phyloP scores from a whole-genome alignment of 2,329 filamentous ascomycete genomes.

The Truncatella angustata region DNA sequence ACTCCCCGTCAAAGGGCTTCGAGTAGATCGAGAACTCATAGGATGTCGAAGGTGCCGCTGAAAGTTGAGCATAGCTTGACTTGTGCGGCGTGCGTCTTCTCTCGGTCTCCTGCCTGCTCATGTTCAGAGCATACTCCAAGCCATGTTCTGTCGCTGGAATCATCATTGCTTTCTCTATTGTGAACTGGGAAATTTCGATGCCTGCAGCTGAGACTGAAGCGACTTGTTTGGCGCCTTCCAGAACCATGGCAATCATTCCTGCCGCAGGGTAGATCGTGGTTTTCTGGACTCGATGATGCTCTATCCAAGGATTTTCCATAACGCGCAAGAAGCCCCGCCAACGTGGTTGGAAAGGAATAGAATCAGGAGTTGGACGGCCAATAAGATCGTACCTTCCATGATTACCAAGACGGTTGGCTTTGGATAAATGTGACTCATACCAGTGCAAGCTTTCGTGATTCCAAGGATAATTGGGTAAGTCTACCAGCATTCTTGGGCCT shows the following conservation, averaged over 20 bases:
- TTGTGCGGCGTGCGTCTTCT: neutral
- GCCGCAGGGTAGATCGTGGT: constrained; percentile 50
- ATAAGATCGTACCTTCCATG: constrained; percentile 50
- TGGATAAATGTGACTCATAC: constrained; percentile 49
- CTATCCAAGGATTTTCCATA: constrained; percentile 50
- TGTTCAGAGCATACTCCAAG: constrained; percentile 48
- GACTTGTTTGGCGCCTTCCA: constrained; percentile 46
- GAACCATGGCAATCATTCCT: constrained; percentile 47
- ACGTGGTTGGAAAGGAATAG: constrained; percentile 41
- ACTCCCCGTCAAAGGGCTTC: constrained; percentile 36
- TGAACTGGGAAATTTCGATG: constrained; percentile 44
- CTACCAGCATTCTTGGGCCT: constrained; percentile 31
- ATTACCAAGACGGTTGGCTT: constrained; percentile 40
- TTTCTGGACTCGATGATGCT: constrained; percentile 50
- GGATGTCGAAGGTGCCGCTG: constrained; percentile 7
- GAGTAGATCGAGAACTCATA: constrained; percentile 47
- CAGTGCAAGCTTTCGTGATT: constrained; percentile 52
- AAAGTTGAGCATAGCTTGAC: constrained; percentile 16
- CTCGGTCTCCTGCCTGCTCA: constrained; percentile 24
- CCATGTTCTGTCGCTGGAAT: constrained; percentile 45
- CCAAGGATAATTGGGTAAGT: constrained; percentile 54
- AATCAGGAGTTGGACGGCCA: constrained; percentile 43
- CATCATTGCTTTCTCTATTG: constrained; percentile 50
- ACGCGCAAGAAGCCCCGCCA: constrained; percentile 50
- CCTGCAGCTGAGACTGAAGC: constrained; percentile 26